Evolutionary conservation across 768 basidiomycete genomes (phyloP).

Genomic region (Rubroboletus satanas): DNA sequence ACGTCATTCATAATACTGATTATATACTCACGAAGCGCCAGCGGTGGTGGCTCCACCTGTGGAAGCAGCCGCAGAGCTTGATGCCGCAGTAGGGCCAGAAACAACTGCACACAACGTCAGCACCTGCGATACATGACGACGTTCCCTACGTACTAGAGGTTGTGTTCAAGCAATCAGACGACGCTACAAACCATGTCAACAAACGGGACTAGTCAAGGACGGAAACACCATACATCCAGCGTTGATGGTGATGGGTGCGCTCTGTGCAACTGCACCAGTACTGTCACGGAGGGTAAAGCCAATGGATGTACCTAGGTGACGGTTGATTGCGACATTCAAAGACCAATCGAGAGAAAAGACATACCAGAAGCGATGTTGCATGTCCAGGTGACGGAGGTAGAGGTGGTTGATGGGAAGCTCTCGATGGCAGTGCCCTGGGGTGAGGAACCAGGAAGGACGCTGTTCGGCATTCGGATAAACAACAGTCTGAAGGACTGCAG

Average conservation of each 20-base stretch:
- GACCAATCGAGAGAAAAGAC: neutral
- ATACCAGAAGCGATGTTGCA: slow-evolving; percentile 48
- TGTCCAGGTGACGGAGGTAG: slow-evolving; percentile 49
- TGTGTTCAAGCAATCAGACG: slow-evolving; percentile 27
- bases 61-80: slow-evolving; percentile 1
- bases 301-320: slow-evolving; percentile 43
- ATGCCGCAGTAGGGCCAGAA: slow-evolving; percentile 19
- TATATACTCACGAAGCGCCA: slow-evolving; percentile 18
- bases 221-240: slow-evolving; percentile 44
- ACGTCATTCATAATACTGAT: neutral
- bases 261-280: slow-evolving; percentile 47
- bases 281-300: slow-evolving; percentile 60
- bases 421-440: slow-evolving; percentile 44
- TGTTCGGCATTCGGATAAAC: slow-evolving; percentile 21
- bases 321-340: neutral
- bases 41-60: neutral
- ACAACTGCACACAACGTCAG: slow-evolving; percentile 19
- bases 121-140: slow-evolving; percentile 7
- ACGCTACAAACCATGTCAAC: slow-evolving; percentile 28
- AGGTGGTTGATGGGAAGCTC: slow-evolving; percentile 39
- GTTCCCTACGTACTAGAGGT: slow-evolving; percentile 22
- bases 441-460: slow-evolving; percentile 50
- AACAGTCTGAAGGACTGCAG: neutral
- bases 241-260: slow-evolving; percentile 49
- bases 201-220: neutral